Percentiles rank a stretch among this genome's conserved stretches.
Conservation (phyloP, 148 eudicot species). For the Diospyros lotus region DNA sequence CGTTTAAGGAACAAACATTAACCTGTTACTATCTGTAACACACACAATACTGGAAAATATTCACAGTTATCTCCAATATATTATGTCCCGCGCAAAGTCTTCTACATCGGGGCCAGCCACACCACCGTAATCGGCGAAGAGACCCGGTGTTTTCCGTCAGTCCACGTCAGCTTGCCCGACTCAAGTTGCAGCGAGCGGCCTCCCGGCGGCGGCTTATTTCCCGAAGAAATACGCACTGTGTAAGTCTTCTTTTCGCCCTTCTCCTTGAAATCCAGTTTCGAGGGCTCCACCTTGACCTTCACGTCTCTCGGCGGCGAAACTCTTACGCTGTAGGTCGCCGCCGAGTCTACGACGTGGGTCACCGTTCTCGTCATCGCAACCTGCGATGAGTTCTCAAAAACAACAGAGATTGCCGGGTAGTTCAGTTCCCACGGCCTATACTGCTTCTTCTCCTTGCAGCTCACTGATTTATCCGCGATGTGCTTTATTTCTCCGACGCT, state of each 20-base stretch:
- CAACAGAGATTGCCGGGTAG: slow-evolving; percentile 41
- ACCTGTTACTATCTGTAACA: no score
- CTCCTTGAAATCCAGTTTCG: slow-evolving; percentile 9
- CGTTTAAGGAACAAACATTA: no score
- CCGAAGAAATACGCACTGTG: slow-evolving; percentile 11
- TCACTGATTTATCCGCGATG: slow-evolving; percentile 13
- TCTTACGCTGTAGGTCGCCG: slow-evolving; percentile 11
- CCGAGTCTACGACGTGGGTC: slow-evolving; percentile 31
- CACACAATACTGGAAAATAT: no score
- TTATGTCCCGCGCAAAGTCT: no score
- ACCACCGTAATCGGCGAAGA: slow-evolving; percentile 17
- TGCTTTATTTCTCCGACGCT: slow-evolving; percentile 7
- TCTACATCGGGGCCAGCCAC: no score
- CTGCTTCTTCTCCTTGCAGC: slow-evolving; percentile 8
- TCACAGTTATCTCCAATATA: no score
- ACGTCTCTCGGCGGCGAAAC: slow-evolving; percentile 17
- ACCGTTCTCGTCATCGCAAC: slow-evolving; percentile 28
- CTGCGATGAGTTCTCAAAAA: not conserved
- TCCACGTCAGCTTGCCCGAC: slow-evolving; percentile 24
- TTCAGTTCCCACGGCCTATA: slow-evolving; percentile 46
- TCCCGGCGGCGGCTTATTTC: not conserved
- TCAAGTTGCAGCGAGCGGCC: not conserved
- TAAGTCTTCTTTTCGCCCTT: slow-evolving; percentile 22
- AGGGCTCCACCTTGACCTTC: slow-evolving; percentile 17
- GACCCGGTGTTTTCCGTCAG: slow-evolving; percentile 21